These are phyloP conservation scores for Trypanosoma rangeli DNA, from an alignment of 208 protist species.

Conservation along the genomic window DNA sequence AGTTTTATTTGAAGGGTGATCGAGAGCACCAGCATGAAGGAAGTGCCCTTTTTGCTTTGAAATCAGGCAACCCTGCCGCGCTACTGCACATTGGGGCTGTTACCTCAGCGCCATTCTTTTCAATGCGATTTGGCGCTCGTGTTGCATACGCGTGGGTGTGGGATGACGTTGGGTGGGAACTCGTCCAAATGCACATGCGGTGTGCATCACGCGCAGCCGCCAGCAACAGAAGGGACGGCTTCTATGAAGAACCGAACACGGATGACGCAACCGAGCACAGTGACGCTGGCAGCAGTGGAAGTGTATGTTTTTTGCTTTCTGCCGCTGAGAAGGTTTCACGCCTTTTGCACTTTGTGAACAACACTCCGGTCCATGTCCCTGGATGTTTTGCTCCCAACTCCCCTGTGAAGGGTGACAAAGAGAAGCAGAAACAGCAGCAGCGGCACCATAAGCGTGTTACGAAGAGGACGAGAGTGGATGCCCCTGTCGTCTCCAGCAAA, in stretches of 20 bases:
- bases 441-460: not conserved
- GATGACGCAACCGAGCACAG: not conserved
- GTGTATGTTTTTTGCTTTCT: slow-evolving; percentile 15
- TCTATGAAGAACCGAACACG: not conserved
- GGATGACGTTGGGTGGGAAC: slow-evolving; percentile 18
- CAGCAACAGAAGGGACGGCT: not conserved
- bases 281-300: not conserved
- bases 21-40: slow-evolving; percentile 28
- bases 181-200: not conserved
- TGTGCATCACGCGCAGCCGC: not conserved
- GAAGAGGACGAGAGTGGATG: not conserved
- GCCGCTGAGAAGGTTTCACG: not conserved
- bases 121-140: slow-evolving; percentile 63
- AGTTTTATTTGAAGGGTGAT: slow-evolving; percentile 16
- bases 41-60: slow-evolving; percentile 32
- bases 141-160: slow-evolving; percentile 59
- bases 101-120: slow-evolving; percentile 55
- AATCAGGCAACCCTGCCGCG: slow-evolving; percentile 4
- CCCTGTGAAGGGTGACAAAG: not conserved
- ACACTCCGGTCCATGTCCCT: slow-evolving; percentile 5
- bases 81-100: slow-evolving; percentile 47
- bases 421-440: too few species aligned
- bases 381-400: not conserved
- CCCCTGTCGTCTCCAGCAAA: not conserved
- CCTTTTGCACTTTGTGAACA: slow-evolving; percentile 11